phyloP scores from a whole-genome alignment of 139 green algal species.

The Pleodorina starrii region DNA sequence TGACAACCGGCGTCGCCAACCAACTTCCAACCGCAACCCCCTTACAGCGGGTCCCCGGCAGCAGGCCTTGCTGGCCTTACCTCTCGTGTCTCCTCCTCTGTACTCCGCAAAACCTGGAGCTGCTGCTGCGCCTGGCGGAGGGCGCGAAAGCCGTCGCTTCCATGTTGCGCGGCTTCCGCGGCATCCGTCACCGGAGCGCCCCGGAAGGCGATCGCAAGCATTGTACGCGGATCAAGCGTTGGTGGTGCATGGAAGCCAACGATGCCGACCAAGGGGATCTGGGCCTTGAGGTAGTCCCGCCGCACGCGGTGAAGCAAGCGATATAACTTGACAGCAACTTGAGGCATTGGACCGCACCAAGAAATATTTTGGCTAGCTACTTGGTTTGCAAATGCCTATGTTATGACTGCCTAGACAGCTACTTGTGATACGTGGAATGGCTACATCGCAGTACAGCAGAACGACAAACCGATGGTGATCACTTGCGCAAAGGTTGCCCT shows the following conservation, averaged over 20 bases:
- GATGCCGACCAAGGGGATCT: conserved; percentile 29
- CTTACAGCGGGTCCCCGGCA: no score
- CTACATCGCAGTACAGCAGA: no score
- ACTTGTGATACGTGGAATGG: no score
- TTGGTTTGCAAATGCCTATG: no score
- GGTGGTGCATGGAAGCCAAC: neutral
- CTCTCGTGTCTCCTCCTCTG: conserved; percentile 38
- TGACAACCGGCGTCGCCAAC: no score
- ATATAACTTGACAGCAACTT: neutral
- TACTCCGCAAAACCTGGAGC: neutral
- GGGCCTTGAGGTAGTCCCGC: neutral
- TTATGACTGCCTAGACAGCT: no score
- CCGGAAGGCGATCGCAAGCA: neutral
- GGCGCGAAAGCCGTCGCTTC: conserved; percentile 27
- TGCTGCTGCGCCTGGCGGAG: conserved; percentile 28
- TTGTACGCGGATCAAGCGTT: neutral
- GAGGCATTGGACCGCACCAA: neutral
- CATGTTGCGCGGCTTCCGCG: neutral
- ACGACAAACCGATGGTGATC: no score
- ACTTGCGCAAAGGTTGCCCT: no score
- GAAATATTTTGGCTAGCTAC: no score
- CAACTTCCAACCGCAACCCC: no score
- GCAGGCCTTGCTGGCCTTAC: no score
- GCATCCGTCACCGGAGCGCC: neutral
- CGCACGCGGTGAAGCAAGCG: neutral